Evolutionary conservation across 495 filamentous ascomycete genomes (phyloP).

Genomic region (Hypomontagnella monticulosa): DNA sequence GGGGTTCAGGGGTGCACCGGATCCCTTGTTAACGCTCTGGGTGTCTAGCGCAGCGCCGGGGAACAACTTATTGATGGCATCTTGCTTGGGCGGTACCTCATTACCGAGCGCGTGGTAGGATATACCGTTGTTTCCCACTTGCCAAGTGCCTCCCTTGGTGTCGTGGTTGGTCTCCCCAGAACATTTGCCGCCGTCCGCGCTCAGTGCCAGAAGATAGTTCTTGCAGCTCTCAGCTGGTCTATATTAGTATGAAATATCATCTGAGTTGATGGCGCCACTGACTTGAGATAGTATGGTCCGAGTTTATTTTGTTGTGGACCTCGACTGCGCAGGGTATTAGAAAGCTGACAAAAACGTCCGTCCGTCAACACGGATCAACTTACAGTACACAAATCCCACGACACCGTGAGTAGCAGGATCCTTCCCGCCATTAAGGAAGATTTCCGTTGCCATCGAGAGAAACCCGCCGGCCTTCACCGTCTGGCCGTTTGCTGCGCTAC

Average conservation of each 20-base stretch:
- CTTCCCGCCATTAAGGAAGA: constrained; percentile 42
- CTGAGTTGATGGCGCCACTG: constrained; percentile 8
- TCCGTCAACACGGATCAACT: not conserved
- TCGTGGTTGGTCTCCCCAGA: constrained; percentile 43
- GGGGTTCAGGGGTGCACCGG: constrained; percentile 40
- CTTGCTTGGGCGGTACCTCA: constrained; percentile 41
- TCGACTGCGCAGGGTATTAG: constrained; percentile 36
- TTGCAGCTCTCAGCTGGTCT: constrained; percentile 36
- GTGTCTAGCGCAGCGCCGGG: constrained; percentile 31
- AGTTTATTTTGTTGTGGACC: constrained; percentile 44
- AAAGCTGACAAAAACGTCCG: not conserved
- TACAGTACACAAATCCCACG: constrained; percentile 46
- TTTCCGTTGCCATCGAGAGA: constrained; percentile 45
- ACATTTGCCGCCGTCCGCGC: constrained; percentile 37
- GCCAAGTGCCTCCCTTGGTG: constrained; percentile 47
- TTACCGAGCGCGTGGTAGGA: constrained; percentile 45
- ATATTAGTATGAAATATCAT: constrained; percentile 15
- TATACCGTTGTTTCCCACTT: constrained; percentile 41
- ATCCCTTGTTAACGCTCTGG: constrained; percentile 42
- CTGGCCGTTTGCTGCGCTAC: constrained; percentile 34
- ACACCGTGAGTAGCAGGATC: constrained; percentile 39
- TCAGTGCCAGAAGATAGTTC: constrained; percentile 40
- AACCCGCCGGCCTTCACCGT: constrained; percentile 41
- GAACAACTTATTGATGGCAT: constrained; percentile 45
- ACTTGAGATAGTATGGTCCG: constrained; percentile 43